These are phyloP conservation scores for Tuber indicum DNA, from an alignment of 495 filamentous ascomycete genomes.

Conservation along the genomic window DNA sequence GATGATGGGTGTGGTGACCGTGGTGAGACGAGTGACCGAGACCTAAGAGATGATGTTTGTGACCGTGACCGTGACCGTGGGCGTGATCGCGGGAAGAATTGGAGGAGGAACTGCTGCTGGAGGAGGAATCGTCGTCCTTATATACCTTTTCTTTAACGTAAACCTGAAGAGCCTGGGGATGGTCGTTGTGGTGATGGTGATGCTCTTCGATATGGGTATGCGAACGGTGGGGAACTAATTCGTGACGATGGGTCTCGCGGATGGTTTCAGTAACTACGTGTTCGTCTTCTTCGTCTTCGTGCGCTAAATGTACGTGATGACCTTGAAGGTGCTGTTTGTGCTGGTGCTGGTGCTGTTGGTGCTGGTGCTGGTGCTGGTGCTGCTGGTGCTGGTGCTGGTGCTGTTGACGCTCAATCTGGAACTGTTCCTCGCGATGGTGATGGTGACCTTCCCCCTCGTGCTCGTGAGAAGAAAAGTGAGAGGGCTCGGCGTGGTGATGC, in stretches of 20 bases:
- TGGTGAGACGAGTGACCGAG: constrained; percentile 18
- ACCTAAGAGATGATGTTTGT: background rate
- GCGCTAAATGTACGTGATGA: constrained; percentile 51
- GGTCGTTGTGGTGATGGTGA: constrained; percentile 35
- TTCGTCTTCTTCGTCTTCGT: constrained; percentile 25
- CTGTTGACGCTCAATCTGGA: constrained; percentile 60
- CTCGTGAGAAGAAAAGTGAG: constrained; percentile 29
- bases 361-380: constrained; percentile 52
- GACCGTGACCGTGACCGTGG: constrained; percentile 23
- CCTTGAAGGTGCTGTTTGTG: constrained; percentile 44
- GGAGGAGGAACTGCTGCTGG: constrained; percentile 33
- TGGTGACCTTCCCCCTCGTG: constrained; percentile 89
- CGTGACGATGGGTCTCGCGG: constrained; percentile 27
- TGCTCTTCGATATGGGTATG: constrained; percentile 38
- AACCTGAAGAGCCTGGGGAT: constrained; percentile 31
- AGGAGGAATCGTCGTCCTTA: constrained; percentile 29
- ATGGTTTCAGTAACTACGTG: constrained; percentile 34
- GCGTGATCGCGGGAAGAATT: constrained; percentile 28
- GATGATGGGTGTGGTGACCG: constrained; percentile 28
- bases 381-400: constrained; percentile 53
- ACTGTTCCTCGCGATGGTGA: constrained; percentile 60
- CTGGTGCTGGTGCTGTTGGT: constrained; percentile 52
- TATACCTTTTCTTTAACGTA: constrained; percentile 30
- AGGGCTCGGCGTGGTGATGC: constrained; percentile 52
- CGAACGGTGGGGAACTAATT: constrained; percentile 41